phyloP scores from a whole-genome alignment of 2,329 filamentous ascomycete species.

The Sphaerulina populicola region DNA sequence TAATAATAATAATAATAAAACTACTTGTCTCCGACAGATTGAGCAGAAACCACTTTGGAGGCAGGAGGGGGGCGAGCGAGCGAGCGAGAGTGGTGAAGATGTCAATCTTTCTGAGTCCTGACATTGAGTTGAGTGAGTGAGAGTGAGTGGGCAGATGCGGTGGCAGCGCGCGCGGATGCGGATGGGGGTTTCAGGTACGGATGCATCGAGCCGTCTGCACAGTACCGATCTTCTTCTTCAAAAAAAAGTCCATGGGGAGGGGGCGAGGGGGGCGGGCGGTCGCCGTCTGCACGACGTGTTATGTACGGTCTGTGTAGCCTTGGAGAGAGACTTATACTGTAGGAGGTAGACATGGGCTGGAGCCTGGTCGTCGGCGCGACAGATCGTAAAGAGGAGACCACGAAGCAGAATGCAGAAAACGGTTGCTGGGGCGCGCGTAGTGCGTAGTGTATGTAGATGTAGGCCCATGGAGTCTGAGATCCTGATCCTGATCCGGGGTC shows the following conservation, averaged over 20 bases:
- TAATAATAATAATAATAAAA: too few species aligned
- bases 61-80: too few species aligned
- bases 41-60: slow-evolving; percentile 11
- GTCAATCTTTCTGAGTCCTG: not conserved
- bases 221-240: slow-evolving; percentile 5
- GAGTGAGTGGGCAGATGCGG: slow-evolving; percentile 14
- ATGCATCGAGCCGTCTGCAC: slow-evolving; percentile 8
- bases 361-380: slow-evolving; percentile 17
- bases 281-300: not conserved
- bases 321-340: not conserved
- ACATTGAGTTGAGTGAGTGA: too few species aligned
- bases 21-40: not conserved
- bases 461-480: too few species aligned
- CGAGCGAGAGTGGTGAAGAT: too few species aligned
- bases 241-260: not conserved
- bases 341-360: slow-evolving; percentile 5
- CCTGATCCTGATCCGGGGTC: not conserved
- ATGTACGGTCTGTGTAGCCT: not conserved
- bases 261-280: too few species aligned
- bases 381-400: slow-evolving; percentile 3
- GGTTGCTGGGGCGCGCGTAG: not conserved
- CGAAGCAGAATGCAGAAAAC: not conserved
- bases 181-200: slow-evolving; percentile 3
- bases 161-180: slow-evolving; percentile 3
- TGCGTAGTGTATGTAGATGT: too few species aligned